Evolutionary conservation across 106 monocot genomes (phyloP), one percentile per base, ranked within the genome.

Genomic region (Dendrobium catenatum): DNA sequence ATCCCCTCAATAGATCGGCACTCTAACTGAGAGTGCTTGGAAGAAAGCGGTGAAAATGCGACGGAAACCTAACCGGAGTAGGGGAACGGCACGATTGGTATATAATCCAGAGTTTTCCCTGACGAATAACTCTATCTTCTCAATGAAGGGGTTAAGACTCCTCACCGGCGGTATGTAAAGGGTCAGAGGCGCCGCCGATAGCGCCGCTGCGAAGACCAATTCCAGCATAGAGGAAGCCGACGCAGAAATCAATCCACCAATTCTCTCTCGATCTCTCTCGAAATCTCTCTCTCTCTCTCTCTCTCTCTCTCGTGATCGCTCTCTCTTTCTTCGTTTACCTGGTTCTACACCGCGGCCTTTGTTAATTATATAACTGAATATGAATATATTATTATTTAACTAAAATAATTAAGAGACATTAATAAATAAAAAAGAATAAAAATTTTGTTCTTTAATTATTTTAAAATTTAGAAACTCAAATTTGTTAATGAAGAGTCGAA

Each of bases 181-280:
- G 66, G 85, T 93, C 83, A 95, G 85, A 72, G 95, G 95, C 83
- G 91, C 93, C 81, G 95, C 90, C 83, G 95, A 95, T 86, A 93
- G 93, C 55, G 93, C 95, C 80, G 87, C 77, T 11, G 91, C 90
- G 40, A 93, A 73, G 55, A 95, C 79, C 82, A 95, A 61, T 85
- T 95, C 89, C 86, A 95, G 59, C 95, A 95, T 95, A 82, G 7
- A 24, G n/a, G 64, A 64, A 22, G 20, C 19, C 64, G 20, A 24
- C 18, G n/a, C 5, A 77, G 68, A 48, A 51, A 64, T 64, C 64
- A 64, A 24, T 8, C 64, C 37, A 3, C 37, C 37, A 37, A 37
- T 37, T 37, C 37, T 37, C 3, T 37, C 37, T 37, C 37, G 37
- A 37, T 37, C 37, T 37, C 0, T 37, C 37, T 37, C 37, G 37